phyloP scores from a whole-genome alignment of 2,329 filamentous ascomycete genomes.

The Phialemonium atrogriseum region DNA sequence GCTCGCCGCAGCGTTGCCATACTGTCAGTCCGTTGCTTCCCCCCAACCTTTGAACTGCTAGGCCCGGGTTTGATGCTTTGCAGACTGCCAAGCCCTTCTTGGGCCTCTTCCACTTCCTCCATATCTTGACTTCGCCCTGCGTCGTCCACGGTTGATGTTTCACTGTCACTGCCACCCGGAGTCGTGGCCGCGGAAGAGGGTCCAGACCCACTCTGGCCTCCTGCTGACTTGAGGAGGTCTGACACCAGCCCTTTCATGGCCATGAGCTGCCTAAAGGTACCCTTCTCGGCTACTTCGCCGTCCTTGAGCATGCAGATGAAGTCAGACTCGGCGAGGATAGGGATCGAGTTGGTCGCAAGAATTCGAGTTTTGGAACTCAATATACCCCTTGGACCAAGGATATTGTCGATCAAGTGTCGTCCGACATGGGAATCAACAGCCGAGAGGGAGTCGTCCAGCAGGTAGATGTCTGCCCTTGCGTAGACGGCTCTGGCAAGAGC shows the following conservation, averaged over 20 bases:
- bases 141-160: conserved; percentile 50
- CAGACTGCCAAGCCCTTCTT: conserved; percentile 68
- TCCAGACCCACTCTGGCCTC: conserved; percentile 42
- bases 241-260: conserved; percentile 90
- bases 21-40: conserved; percentile 58
- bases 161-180: conserved; percentile 37
- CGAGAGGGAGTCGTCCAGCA: conserved; percentile 89
- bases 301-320: conserved; percentile 81
- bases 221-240: conserved; percentile 71
- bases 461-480: conserved; percentile 89
- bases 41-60: conserved; percentile 17
- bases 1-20: conserved; percentile 78
- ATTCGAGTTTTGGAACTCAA: conserved; percentile 82
- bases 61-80: conserved; percentile 59
- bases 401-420: conserved; percentile 87
- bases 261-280: conserved; percentile 83
- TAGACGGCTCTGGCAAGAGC: conserved; percentile 92
- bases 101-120: conserved; percentile 65
- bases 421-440: conserved; percentile 98
- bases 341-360: conserved; percentile 89
- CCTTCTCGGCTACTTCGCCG: conserved; percentile 74
- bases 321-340: conserved; percentile 81
- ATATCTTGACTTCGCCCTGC: conserved; percentile 45
- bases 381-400: conserved; percentile 77
- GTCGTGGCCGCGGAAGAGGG: conserved; percentile 23